These are phyloP conservation scores for Nicotiana knightiana DNA, from an alignment of 257 asterid species.

Conservation along the genomic window DNA sequence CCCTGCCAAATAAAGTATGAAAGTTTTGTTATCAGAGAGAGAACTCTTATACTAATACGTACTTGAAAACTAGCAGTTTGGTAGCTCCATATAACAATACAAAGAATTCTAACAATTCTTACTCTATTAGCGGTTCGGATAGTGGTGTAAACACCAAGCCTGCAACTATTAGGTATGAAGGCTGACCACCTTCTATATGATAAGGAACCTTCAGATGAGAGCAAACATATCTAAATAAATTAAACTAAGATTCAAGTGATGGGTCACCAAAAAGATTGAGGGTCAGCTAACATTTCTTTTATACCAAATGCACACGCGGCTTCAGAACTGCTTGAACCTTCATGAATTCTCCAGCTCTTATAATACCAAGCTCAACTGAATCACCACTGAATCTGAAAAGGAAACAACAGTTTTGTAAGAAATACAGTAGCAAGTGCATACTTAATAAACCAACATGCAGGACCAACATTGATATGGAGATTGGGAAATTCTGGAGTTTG, in stretches of 20 bases:
- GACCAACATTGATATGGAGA: neutral
- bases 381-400: constrained; percentile 72
- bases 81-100: neutral
- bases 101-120: constrained; percentile 20
- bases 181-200: constrained; percentile 88
- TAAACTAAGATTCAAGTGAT: constrained; percentile 7
- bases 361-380: constrained; percentile 76
- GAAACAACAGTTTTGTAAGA: neutral
- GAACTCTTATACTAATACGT: neutral
- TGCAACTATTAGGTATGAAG: constrained; percentile 87
- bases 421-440: neutral
- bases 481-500: neutral
- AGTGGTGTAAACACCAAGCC: constrained; percentile 98
- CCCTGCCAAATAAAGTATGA: constrained; percentile 40
- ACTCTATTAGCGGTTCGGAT: constrained; percentile 89
- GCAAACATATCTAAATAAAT: constrained; percentile 18
- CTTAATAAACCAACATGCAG: neutral
- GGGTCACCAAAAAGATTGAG: constrained; percentile 4
- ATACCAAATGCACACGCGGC: constrained; percentile 82
- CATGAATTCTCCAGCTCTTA: constrained; percentile 64
- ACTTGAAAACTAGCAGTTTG: neutral
- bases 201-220: constrained; percentile 71
- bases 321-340: constrained; percentile 61
- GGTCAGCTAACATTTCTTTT: constrained; percentile 11
- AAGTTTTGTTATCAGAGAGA: neutral